These are phyloP conservation scores for Vaccinium vitisidaea DNA, from an alignment of 148 eudicot species.

Conservation along the genomic window DNA sequence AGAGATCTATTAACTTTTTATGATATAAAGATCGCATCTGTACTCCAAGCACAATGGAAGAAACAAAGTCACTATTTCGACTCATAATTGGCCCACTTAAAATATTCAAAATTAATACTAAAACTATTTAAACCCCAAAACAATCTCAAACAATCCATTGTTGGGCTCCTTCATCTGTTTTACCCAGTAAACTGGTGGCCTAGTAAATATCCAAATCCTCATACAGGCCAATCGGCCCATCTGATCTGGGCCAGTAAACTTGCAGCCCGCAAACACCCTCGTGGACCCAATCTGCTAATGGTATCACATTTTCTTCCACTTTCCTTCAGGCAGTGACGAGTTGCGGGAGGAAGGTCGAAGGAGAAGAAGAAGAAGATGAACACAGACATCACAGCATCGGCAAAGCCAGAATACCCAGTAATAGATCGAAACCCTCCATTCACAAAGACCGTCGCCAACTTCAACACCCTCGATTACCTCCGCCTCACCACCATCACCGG, in stretches of 20 bases:
- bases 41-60: too few species aligned
- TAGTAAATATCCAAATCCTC: neutral
- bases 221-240: neutral
- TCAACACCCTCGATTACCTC: slow-evolving; percentile 39
- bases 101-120: too few species aligned
- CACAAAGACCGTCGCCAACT: slow-evolving; percentile 80
- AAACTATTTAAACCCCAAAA: too few species aligned
- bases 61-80: too few species aligned
- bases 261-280: neutral
- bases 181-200: too few species aligned
- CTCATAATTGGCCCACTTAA: too few species aligned
- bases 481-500: slow-evolving; percentile 89
- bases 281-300: neutral
- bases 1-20: too few species aligned
- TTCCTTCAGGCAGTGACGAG: neutral
- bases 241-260: neutral
- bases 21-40: too few species aligned
- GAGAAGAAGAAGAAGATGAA: slow-evolving; percentile 26
- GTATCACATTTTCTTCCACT: neutral
- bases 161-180: too few species aligned
- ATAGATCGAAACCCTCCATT: slow-evolving; percentile 94
- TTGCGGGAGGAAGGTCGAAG: slow-evolving; percentile 24
- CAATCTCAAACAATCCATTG: too few species aligned
- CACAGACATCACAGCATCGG: slow-evolving; percentile 50
- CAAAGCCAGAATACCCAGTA: slow-evolving; percentile 82